Evolutionary conservation across 129 eudicot genomes (phyloP).

Genomic region (Saposhnikovia divaricata): DNA sequence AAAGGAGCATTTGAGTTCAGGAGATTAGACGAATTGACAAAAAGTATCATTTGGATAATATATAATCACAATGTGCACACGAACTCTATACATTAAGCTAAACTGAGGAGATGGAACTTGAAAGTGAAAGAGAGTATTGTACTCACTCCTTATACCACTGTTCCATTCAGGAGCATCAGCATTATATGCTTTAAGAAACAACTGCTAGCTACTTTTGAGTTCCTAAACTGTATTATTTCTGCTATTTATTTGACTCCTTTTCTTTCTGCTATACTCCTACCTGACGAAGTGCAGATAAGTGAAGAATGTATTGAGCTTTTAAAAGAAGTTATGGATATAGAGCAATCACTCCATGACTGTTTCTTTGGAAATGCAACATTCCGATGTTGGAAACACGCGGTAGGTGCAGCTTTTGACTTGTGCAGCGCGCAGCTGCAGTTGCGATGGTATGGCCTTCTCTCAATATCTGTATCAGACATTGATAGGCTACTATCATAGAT

Average conservation of each 20-base stretch:
- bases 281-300: neutral
- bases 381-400: neutral
- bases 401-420: neutral
- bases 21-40: neutral
- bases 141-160: neutral
- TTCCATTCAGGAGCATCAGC: neutral
- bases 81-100: neutral
- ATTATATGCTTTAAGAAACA: neutral
- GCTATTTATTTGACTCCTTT: neutral
- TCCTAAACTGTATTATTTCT: neutral
- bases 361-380: constrained; percentile 6
- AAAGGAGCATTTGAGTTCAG: neutral
- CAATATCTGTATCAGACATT: constrained; percentile 10
- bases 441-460: constrained; percentile 25
- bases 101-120: neutral
- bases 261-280: neutral
- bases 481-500: constrained; percentile 18
- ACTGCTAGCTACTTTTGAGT: neutral
- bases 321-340: neutral
- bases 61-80: neutral
- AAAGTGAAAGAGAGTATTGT: neutral
- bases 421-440: constrained; percentile 27
- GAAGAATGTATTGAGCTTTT: constrained; percentile 1
- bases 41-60: neutral
- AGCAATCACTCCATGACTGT: neutral